phyloP scores from a whole-genome alignment of 495 filamentous ascomycete species.

The Aspergillus ellipticus region DNA sequence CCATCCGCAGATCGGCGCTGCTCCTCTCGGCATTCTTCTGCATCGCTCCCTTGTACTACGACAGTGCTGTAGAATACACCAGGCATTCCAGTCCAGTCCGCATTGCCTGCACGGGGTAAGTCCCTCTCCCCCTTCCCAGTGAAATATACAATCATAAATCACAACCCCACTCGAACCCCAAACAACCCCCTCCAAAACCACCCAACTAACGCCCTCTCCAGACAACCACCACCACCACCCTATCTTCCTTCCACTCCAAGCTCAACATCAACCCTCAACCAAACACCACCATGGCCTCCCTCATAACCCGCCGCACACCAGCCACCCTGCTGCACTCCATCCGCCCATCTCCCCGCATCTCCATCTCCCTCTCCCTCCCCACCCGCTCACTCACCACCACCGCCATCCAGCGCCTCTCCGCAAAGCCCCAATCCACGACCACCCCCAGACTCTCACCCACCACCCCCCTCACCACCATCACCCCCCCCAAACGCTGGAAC shows the following conservation, averaged over 20 bases:
- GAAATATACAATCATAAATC: not conserved
- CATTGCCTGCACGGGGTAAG: not conserved
- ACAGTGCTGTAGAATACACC: too few species aligned
- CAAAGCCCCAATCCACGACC: not conserved
- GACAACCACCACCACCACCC: not conserved
- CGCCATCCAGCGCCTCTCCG: not conserved
- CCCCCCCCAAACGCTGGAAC: conserved; percentile 26
- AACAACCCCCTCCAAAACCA: not conserved
- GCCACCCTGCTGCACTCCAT: conserved; percentile 7
- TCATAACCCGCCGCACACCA: conserved; percentile 19
- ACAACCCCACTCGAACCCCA: not conserved
- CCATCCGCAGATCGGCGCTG: conserved; percentile 1
- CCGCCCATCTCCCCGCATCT: not conserved
- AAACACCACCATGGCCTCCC: conserved; percentile 25
- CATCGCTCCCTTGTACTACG: too few species aligned
- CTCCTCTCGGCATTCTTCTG: not conserved
- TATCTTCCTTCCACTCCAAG: not conserved
- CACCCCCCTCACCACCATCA: not conserved
- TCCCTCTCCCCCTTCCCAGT: not conserved
- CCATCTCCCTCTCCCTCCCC: conserved; percentile 14
- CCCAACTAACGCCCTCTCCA: not conserved
- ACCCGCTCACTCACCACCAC: conserved; percentile 5
- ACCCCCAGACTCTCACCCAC: conserved; percentile 7
- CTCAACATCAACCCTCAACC: not conserved
- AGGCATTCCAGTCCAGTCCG: too few species aligned